These are phyloP conservation scores for Cladosporium cucumerinum DNA, from an alignment of 2,329 filamentous ascomycete genomes.

Conservation along the genomic window DNA sequence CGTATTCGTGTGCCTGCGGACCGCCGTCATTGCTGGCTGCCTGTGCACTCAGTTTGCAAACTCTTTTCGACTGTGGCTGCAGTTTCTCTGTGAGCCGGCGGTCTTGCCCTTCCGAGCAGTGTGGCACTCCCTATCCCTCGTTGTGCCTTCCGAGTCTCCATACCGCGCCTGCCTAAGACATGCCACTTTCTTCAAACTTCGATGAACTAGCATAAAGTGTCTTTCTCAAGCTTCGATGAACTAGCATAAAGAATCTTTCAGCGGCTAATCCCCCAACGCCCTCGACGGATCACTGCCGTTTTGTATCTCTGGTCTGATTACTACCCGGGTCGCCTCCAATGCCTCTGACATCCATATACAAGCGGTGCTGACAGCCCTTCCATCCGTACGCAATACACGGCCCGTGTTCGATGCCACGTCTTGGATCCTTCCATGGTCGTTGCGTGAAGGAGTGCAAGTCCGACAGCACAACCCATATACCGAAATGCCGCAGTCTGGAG, in stretches of 20 bases:
- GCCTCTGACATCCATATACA: background rate
- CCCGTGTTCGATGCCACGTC: slow-evolving; percentile 7
- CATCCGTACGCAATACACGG: background rate
- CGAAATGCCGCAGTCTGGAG: slow-evolving; percentile 22
- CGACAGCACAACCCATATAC: background rate
- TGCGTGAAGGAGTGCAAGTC: slow-evolving; percentile 12
- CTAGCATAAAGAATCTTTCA: slow-evolving; percentile 16
- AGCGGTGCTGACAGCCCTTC: background rate
- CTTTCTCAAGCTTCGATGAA: background rate
- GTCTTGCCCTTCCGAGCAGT: slow-evolving; percentile 1
- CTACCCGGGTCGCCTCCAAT: slow-evolving; percentile 8
- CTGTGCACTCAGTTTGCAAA: slow-evolving; percentile 14
- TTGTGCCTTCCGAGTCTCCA: slow-evolving; percentile 2
- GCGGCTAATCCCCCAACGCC: background rate
- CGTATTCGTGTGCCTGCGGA: background rate
- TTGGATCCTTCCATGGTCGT: slow-evolving; percentile 3
- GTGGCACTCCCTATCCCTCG: slow-evolving; percentile 6
- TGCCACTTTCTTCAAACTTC: slow-evolving; percentile 3
- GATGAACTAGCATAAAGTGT: slow-evolving; percentile 15
- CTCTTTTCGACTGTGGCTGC: slow-evolving; percentile 16
- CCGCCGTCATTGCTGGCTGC: background rate
- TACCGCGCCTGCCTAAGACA: slow-evolving; percentile 7
- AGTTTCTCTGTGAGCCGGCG: background rate
- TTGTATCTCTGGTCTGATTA: background rate
- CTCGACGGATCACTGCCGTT: background rate